Conservation (phyloP, 371 early-diverging fungal species). For the Circinella umbellata region DNA sequence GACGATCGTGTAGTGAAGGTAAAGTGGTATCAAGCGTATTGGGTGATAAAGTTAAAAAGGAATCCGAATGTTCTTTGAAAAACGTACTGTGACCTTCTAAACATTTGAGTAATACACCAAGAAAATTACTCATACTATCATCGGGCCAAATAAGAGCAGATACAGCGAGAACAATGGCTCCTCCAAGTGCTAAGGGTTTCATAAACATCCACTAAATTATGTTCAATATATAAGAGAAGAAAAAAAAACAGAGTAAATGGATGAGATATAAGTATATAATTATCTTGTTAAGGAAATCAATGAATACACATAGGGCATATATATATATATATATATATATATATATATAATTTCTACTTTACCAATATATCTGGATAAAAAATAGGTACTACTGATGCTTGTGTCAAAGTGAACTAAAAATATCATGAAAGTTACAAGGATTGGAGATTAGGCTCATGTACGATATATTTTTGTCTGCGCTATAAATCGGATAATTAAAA, state of each 20-base stretch:
- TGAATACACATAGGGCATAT: too few relatives aligned
- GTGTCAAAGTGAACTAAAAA: conserved; percentile 45
- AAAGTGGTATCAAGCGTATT: conserved; percentile 15
- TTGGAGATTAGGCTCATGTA: too few relatives aligned
- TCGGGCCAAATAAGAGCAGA: conserved; percentile 52
- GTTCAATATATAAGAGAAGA: too few relatives aligned
- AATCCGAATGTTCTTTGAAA: conserved; percentile 41
- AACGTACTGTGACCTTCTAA: conserved; percentile 33
- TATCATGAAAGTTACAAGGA: too few relatives aligned
- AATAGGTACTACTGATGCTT: conserved; percentile 18
- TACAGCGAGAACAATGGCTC: conserved; percentile 38
- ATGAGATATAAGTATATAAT: too few relatives aligned
- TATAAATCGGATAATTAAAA: not conserved
- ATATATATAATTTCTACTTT: too few relatives aligned
- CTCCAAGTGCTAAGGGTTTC: conserved; percentile 38
- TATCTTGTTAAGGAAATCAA: too few relatives aligned
- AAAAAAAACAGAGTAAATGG: too few relatives aligned
- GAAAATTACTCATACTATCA: conserved; percentile 44
- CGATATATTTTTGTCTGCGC: too few relatives aligned
- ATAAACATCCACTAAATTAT: conserved; percentile 51
- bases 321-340: too few relatives aligned
- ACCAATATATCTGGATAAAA: conserved; percentile 14
- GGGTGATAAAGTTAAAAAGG: conserved; percentile 26
- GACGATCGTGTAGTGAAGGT: conserved; percentile 30
- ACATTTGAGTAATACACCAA: conserved; percentile 27